Percentiles rank a stretch among this genome's conserved stretches.
These are phyloP conservation scores for Aspergillus bombycis DNA, from an alignment of 2,329 filamentous ascomycete genomes.

Conservation along the genomic window DNA sequence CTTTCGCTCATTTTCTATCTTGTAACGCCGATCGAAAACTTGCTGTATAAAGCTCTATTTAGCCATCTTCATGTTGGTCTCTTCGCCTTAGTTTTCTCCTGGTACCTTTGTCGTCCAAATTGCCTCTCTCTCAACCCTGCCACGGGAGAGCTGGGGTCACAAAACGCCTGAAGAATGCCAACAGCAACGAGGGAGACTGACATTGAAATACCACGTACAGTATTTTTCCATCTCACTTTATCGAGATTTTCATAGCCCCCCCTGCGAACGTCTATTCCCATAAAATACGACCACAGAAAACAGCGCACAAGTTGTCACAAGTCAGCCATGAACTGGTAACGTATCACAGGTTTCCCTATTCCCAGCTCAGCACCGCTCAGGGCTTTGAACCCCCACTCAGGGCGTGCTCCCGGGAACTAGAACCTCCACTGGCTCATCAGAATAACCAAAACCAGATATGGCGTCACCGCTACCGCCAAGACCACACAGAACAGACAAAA, in stretches of 20 bases:
- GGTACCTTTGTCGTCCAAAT: not conserved
- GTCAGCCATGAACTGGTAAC: not conserved
- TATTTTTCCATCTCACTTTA: not conserved
- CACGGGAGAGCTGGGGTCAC: too few relatives aligned
- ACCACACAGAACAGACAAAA: not conserved
- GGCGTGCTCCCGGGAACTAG: not conserved
- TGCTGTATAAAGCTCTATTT: not conserved
- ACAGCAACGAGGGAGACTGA: not conserved
- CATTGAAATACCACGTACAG: not conserved
- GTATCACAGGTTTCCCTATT: not conserved
- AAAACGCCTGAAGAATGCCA: not conserved
- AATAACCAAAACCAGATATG: not conserved
- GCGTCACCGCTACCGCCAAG: not conserved
- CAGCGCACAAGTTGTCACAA: not conserved
- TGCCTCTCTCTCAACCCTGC: not conserved
- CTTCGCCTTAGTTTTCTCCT: not conserved
- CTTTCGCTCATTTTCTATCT: not conserved
- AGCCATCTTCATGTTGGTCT: not conserved
- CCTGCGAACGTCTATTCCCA: not conserved
- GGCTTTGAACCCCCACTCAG: not conserved
- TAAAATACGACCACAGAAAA: not conserved
- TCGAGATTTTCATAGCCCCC: not conserved
- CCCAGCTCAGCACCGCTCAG: not conserved
- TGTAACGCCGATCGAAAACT: not conserved
- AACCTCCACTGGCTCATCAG: not conserved